These are phyloP conservation scores for Basipetospora chlamydospora DNA, from an alignment of 2,329 filamentous ascomycete genomes.

Conservation along the genomic window DNA sequence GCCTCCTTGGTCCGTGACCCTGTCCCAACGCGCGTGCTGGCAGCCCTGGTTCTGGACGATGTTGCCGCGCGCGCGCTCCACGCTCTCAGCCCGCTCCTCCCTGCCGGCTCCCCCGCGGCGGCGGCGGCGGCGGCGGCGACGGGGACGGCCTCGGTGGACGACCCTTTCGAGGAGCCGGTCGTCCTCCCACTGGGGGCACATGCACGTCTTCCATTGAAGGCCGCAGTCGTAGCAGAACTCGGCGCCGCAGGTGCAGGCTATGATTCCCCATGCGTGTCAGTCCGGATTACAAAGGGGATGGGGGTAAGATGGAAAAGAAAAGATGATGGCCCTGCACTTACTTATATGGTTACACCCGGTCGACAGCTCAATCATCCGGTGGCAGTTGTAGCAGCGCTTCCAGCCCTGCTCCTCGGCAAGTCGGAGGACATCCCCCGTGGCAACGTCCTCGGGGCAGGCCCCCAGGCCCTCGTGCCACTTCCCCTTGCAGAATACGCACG, in stretches of 20 bases:
- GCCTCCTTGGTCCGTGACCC: constrained; percentile 14
- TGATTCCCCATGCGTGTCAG: constrained; percentile 23
- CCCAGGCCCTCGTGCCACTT: constrained; percentile 23
- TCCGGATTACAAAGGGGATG: constrained; percentile 17
- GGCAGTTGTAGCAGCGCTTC: constrained; percentile 34
- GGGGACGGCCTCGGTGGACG: constrained; percentile 14
- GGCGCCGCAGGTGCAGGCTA: constrained; percentile 28
- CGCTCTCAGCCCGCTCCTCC: not conserved
- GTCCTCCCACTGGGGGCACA: constrained; percentile 23
- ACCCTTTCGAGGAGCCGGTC: constrained; percentile 17
- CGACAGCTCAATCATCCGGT: constrained; percentile 29
- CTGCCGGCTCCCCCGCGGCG: constrained; percentile 10
- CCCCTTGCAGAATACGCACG: constrained; percentile 37
- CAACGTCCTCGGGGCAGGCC: constrained; percentile 32
- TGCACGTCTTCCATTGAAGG: constrained; percentile 23
- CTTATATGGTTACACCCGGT: constrained; percentile 44
- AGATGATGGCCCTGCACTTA: too few relatives aligned
- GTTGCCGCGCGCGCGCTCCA: constrained; percentile 3
- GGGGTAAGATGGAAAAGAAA: constrained; percentile 10
- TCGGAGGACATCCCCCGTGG: constrained; percentile 22
- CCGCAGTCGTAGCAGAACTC: constrained; percentile 36
- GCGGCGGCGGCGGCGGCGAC: constrained; percentile 13
- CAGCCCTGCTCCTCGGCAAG: constrained; percentile 29
- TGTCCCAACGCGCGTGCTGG: constrained; percentile 20
- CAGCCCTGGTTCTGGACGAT: constrained; percentile 23